Conservation (phyloP, 1,284 basidiomycete genomes). For the Leccinum ponderosum region DNA sequence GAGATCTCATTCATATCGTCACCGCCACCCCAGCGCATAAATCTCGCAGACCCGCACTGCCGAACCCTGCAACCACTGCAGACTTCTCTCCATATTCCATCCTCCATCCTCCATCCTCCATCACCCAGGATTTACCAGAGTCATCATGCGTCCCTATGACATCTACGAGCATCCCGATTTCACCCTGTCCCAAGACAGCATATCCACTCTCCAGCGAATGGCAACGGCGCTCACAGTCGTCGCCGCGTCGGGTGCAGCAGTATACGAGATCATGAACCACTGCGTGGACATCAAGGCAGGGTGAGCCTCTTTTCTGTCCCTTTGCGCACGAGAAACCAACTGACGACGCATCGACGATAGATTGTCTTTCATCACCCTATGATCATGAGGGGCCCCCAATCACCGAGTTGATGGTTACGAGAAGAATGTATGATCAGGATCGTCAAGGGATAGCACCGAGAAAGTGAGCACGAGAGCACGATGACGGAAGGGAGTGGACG, state of each 20-base stretch:
- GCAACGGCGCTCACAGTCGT: conserved; percentile 29
- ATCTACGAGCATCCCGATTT: conserved; percentile 57
- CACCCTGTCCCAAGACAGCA: conserved; percentile 32
- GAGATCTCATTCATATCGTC: neutral
- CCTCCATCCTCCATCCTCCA: neutral
- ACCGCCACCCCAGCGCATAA: neutral
- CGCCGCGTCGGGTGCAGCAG: conserved; percentile 34
- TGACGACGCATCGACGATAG: conserved; percentile 9
- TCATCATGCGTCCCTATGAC: conserved; percentile 45
- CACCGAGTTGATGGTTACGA: neutral
- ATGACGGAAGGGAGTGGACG: neutral
- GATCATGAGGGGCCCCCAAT: conserved; percentile 3
- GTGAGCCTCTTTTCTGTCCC: conserved; percentile 8
- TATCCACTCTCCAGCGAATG: conserved; percentile 25
- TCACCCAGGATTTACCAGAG: neutral
- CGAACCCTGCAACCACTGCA: neutral
- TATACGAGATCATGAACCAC: conserved; percentile 28
- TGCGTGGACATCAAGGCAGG: conserved; percentile 12
- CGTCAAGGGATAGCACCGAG: neutral
- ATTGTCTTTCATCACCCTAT: conserved; percentile 12
- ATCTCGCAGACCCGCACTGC: neutral
- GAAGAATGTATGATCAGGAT: neutral
- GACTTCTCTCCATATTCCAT: neutral
- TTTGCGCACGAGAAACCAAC: neutral
- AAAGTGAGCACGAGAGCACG: neutral